phyloP scores from a whole-genome alignment of 2,329 filamentous ascomycete species.

The Pleomassaria siparia region DNA sequence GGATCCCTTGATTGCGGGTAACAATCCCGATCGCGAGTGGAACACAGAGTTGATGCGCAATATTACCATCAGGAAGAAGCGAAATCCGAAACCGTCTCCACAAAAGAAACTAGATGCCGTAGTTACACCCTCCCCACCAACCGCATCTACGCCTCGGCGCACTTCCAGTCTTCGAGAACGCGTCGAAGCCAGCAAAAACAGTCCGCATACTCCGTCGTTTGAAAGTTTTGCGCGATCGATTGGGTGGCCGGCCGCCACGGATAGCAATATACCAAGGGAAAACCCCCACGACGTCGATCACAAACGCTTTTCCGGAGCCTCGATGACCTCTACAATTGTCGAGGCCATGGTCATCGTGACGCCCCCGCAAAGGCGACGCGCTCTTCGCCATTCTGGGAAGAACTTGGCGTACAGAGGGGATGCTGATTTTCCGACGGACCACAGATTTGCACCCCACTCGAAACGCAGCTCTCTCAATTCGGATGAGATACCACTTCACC shows the following conservation, averaged over 20 bases:
- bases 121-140: conserved; percentile 23
- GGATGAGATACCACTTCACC: conserved; percentile 48
- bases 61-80: conserved; percentile 43
- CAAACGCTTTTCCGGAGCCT: conserved; percentile 53
- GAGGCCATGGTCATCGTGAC: conserved; percentile 58
- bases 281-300: conserved; percentile 32
- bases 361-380: conserved; percentile 47
- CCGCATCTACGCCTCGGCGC: conserved; percentile 19
- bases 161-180: conserved; percentile 36
- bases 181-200: conserved; percentile 35
- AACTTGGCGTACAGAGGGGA: conserved; percentile 54
- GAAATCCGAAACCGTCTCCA: conserved; percentile 27
- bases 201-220: conserved; percentile 42
- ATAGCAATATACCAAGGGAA: conserved; percentile 24
- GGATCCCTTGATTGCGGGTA: conserved; percentile 18
- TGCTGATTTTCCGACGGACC: conserved; percentile 31
- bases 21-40: conserved; percentile 42
- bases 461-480: conserved; percentile 49
- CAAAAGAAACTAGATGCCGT: conserved; percentile 15
- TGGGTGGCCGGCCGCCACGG: conserved; percentile 49
- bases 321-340: conserved; percentile 56
- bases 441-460: conserved; percentile 48
- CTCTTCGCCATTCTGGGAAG: conserved; percentile 57
- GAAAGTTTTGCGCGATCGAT: conserved; percentile 54
- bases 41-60: conserved; percentile 46